Evolutionary conservation across 2,329 filamentous ascomycete species (phyloP), one percentile per base, ranked within the genome.

Genomic region (Aspergillus costaricaensis): DNA sequence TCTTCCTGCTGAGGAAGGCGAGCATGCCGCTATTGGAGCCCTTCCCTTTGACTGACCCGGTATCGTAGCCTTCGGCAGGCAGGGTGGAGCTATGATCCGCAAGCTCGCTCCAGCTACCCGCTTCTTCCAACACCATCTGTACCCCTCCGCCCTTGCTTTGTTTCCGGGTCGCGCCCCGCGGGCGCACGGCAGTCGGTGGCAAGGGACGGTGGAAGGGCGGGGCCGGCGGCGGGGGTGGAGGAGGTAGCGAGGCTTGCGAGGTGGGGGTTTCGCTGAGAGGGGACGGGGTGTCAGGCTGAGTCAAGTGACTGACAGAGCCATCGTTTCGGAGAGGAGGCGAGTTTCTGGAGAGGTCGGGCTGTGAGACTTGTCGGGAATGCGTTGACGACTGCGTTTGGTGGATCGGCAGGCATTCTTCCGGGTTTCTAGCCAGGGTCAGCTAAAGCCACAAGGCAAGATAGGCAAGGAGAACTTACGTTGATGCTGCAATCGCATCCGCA

Each of bases 101-200:
- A 74, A 97, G 85, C 64, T 96, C 91, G 50, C 90, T 93, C 94
- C 93, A 98, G 75, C 90, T 94, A 61, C 92, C 91, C 15, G 89
- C 87, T 70, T 92, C 92, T 68, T 96, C 93, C 39, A 98, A 84
- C 19, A 95, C 93, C 68, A 97, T 91, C 76, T 96, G 92, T 58
- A 97, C 87, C 17, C 94, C 94, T 56, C 93, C 93, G 3, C 89
- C 86, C 70, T 91, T 88, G 67, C 89, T 91, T 59, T 86, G 88
- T 59, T 91, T 89, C 55, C 91, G 85, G 61, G 88, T 88, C 27
- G 85, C 86, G 32, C 85, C 85, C 43, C 84, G 81, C 14, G 82
- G 82, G 41, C 83, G 80, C 62, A 78, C 78, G 65, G 77, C 75
- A 4, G 77, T 74, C 10, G 69, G 68, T 21, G 70, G 72, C 30